A percentile compares a stretch with the other conserved stretches of the same genome.
Conservation (phyloP, 257 asterid genomes). For the Solanum sitiens region DNA sequence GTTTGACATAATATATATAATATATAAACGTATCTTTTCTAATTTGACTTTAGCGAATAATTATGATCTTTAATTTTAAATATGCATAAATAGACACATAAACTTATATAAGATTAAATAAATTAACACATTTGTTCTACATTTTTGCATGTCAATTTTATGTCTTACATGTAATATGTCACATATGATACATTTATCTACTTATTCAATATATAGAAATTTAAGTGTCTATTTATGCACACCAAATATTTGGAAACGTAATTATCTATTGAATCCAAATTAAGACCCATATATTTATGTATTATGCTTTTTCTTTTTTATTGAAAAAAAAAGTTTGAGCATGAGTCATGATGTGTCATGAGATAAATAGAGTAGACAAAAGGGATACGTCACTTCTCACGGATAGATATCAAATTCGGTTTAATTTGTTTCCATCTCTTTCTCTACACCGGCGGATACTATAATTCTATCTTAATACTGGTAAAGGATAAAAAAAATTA, state of each 20-base stretch:
- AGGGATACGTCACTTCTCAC: not conserved
- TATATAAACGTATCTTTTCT: too few relatives aligned
- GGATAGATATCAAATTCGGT: not conserved
- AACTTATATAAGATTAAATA: too few relatives aligned
- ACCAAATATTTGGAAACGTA: too few relatives aligned
- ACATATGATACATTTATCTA: not conserved
- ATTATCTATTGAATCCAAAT: too few relatives aligned
- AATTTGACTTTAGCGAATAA: too few relatives aligned
- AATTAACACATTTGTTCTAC: not conserved
- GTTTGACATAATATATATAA: too few relatives aligned
- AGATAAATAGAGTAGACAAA: not conserved
- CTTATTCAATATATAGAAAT: too few relatives aligned
- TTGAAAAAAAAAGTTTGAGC: not conserved
- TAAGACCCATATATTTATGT: too few relatives aligned
- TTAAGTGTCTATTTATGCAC: rapidly evolving
- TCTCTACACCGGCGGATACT: not conserved
- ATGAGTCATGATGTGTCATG: not conserved
- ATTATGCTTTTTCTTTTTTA: not conserved
- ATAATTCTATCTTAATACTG: not conserved
- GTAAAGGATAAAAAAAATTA: not conserved
- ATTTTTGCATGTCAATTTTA: not conserved
- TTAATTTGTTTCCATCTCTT: not conserved
- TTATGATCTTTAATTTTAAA: too few relatives aligned
- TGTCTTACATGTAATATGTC: not conserved
- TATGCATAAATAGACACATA: not conserved